Conservation (phyloP, 2,329 filamentous ascomycete species). For the Aspergillus puulaauensis region DNA sequence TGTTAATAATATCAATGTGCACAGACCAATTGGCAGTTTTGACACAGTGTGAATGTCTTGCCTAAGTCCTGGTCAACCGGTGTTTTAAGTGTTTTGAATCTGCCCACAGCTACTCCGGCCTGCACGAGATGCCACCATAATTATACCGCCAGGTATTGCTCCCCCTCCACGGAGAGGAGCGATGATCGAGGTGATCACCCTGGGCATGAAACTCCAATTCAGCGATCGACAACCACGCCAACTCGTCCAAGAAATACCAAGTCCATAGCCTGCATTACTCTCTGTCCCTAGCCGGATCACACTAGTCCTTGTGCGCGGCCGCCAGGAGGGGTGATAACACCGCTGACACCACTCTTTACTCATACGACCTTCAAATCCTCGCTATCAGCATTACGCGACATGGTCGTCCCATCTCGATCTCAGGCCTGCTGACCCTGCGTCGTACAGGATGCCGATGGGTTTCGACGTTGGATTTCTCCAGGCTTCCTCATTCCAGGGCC, state of each 20-base stretch:
- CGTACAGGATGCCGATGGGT: not conserved
- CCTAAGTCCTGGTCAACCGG: not conserved
- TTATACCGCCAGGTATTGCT: not conserved
- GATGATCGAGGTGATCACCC: slow-evolving; percentile 8
- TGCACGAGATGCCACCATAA: not conserved
- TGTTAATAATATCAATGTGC: slow-evolving; percentile 10
- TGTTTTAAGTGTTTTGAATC: not conserved
- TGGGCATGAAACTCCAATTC: slow-evolving; percentile 10
- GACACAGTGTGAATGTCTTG: not conserved
- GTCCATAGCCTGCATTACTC: slow-evolving; percentile 5
- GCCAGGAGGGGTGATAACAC: slow-evolving; percentile 3
- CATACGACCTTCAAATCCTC: slow-evolving; percentile 2
- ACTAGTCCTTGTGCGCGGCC: not conserved
- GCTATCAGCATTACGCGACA: slow-evolving; percentile 17
- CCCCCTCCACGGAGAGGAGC: not conserved
- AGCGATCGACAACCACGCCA: slow-evolving; percentile 12
- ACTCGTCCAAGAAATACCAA: slow-evolving; percentile 10
- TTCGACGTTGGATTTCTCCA: too few species aligned
- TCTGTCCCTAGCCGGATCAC: not conserved
- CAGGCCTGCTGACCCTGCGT: slow-evolving; percentile 1
- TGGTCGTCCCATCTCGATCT: slow-evolving; percentile 13
- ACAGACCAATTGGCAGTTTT: slow-evolving; percentile 16
- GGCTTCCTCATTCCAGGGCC: not conserved
- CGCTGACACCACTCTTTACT: not conserved
- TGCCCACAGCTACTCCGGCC: not conserved